Evolutionary conservation across 164 flowering plant genomes (phyloP), one percentile per base, ranked within the genome.

Genomic region (Protea cynaroides): DNA sequence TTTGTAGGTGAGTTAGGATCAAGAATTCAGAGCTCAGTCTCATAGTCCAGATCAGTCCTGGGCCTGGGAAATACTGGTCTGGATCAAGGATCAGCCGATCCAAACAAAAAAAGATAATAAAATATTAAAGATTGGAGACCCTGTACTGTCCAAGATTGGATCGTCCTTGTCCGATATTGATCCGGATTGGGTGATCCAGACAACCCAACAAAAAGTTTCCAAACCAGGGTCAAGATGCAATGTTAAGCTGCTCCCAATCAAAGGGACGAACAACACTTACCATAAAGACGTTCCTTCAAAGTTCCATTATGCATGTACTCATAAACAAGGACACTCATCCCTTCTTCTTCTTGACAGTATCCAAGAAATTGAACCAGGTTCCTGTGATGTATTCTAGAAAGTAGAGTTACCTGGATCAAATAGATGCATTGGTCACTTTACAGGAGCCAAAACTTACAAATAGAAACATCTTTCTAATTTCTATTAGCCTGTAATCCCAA

Each of bases 281-380:
- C 96, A 67, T 92, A 92, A 62, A 95, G 89, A 79, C 88, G 97
- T 73, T 95, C 99, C 75, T 92, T 92, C 22, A 95, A 90, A 29
- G 99, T 95, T 70, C 99, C 99, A 73, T 85, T 90, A 63, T 90
- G 97, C 99, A 95, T 95, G 79, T 75, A 95, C 81, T 95, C 99
- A 62, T 95, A 95, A 50, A 95, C 85, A 65, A 95, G 96, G 72
- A 95, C 82, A 68, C 81, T 84, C 71, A 74, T 88, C 53, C 81
- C 90, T 46, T 92, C 97, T 46, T 92, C 97, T 79, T 91, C 99
- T 79, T 92, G 96, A 75, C 97, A 92, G 71, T 80, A 95, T 37
- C 99, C 99, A 60, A 89, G 86, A 81, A 95, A 92, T 67, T 87
- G 96, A 56, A 95, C 94, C 38, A 95, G 78, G 74, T 95, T 95